A percentile compares a stretch with the other conserved stretches of the same genome.
phyloP scores from a whole-genome alignment of 1,284 basidiomycete genomes.

The Porphyrellus sp. region DNA sequence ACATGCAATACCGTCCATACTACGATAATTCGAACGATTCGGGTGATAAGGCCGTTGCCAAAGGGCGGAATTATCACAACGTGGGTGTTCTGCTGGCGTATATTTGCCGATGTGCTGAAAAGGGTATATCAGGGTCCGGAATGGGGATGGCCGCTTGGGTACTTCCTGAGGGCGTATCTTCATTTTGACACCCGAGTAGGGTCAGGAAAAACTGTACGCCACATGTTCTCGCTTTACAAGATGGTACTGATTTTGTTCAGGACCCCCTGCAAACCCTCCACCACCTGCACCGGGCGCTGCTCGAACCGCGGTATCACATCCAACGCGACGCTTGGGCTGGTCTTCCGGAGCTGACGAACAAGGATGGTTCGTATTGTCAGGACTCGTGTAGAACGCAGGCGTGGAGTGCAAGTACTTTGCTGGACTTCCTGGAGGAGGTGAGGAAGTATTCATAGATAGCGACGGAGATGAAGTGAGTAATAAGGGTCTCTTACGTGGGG shows the following conservation, averaged over 20 bases:
- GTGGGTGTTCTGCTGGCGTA: constrained; percentile 39
- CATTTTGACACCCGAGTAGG: constrained; percentile 72
- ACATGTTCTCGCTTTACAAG: not conserved
- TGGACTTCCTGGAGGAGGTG: constrained; percentile 82
- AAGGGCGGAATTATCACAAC: constrained; percentile 88
- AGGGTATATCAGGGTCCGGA: constrained; percentile 62
- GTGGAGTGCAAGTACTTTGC: constrained; percentile 85
- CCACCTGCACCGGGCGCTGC: constrained; percentile 70
- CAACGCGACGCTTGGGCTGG: constrained; percentile 84
- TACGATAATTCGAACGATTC: constrained; percentile 94
- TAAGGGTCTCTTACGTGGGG: not conserved
- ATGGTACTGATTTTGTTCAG: constrained; percentile 35
- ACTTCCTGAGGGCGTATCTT: constrained; percentile 91
- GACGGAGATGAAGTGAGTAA: constrained; percentile 7
- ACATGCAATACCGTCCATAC: constrained; percentile 82
- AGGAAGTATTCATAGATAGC: constrained; percentile 34
- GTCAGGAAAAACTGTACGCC: constrained; percentile 61
- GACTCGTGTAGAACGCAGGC: constrained; percentile 93
- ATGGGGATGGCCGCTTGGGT: constrained; percentile 94
- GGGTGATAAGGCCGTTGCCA: constrained; percentile 76
- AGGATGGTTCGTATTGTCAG: constrained; percentile 72
- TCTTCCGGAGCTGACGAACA: constrained; percentile 88
- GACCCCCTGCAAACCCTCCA: constrained; percentile 74
- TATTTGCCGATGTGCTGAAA: constrained; percentile 8
- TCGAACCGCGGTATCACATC: constrained; percentile 71